Conservation (phyloP, 2,329 filamentous ascomycete genomes). For the Fusarium algeriense region DNA sequence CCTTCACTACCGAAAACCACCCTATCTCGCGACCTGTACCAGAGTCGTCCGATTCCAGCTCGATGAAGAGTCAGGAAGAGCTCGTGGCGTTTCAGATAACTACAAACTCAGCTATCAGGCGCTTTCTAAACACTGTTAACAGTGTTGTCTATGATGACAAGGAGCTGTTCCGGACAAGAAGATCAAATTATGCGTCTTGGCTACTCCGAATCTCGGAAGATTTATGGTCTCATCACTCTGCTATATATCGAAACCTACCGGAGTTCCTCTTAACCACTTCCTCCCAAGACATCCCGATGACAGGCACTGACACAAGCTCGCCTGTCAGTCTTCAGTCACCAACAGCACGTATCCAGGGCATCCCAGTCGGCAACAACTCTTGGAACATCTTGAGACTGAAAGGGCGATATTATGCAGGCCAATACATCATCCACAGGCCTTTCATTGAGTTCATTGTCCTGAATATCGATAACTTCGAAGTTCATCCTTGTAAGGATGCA, state of each 20-base stretch:
- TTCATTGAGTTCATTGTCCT: constrained; percentile 48
- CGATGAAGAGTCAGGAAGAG: constrained; percentile 30
- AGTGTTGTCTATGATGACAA: constrained; percentile 48
- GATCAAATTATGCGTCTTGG: constrained; percentile 44
- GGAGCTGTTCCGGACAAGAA: constrained; percentile 40
- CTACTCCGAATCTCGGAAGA: constrained; percentile 45
- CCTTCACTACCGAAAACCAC: not conserved
- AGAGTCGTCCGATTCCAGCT: not conserved
- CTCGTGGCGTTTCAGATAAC: constrained; percentile 49
- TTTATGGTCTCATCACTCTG: constrained; percentile 45
- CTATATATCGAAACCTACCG: constrained; percentile 47
- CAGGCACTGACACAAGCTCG: not conserved
- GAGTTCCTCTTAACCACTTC: constrained; percentile 37
- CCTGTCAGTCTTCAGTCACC: not conserved
- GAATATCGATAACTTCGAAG: constrained; percentile 42
- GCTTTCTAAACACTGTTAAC: constrained; percentile 49
- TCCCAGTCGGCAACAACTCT: constrained; percentile 41
- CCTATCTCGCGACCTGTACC: not conserved
- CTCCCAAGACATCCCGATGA: not conserved
- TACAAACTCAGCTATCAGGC: constrained; percentile 49
- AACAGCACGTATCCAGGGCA: not conserved
- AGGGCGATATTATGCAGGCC: constrained; percentile 48
- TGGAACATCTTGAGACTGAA: constrained; percentile 49
- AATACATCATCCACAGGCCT: constrained; percentile 50
- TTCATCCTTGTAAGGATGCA: constrained; percentile 39